Evolutionary conservation across 495 filamentous ascomycete species (phyloP).

Genomic region (Podospora sp.): DNA sequence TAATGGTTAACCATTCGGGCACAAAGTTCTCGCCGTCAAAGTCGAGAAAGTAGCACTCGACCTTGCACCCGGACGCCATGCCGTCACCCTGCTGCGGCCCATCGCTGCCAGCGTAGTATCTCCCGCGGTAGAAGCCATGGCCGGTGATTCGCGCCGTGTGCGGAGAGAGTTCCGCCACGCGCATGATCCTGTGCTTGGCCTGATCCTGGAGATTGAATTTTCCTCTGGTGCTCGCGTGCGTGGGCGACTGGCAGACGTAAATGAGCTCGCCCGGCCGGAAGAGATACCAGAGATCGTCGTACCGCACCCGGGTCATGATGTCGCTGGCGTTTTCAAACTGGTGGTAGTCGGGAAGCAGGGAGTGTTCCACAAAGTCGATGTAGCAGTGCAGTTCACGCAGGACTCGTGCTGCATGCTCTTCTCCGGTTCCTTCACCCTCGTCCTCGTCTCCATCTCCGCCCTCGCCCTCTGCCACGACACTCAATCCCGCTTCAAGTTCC

Average conservation of each 20-base stretch:
- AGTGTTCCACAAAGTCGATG: constrained; percentile 1
- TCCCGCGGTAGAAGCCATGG: neutral
- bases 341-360: neutral
- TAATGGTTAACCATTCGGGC: neutral
- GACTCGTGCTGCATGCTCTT: neutral
- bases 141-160: neutral
- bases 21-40: neutral
- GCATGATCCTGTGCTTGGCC: neutral
- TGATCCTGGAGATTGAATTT: neutral
- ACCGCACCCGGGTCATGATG: neutral
- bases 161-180: neutral
- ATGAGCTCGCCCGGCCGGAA: constrained; percentile 16
- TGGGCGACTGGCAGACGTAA: neutral
- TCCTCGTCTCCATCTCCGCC: no score
- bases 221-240: neutral
- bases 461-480: no score
- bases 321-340: neutral
- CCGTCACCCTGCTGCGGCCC: neutral
- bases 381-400: constrained; percentile 8
- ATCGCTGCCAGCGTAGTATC: neutral
- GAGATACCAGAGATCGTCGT: constrained; percentile 19
- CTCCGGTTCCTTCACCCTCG: no score
- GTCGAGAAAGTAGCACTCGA: neutral
- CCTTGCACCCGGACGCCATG: neutral
- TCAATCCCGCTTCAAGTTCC: no score